Evolutionary conservation across 2,329 filamentous ascomycete species (phyloP).

Genomic region (Xylaria digitata): DNA sequence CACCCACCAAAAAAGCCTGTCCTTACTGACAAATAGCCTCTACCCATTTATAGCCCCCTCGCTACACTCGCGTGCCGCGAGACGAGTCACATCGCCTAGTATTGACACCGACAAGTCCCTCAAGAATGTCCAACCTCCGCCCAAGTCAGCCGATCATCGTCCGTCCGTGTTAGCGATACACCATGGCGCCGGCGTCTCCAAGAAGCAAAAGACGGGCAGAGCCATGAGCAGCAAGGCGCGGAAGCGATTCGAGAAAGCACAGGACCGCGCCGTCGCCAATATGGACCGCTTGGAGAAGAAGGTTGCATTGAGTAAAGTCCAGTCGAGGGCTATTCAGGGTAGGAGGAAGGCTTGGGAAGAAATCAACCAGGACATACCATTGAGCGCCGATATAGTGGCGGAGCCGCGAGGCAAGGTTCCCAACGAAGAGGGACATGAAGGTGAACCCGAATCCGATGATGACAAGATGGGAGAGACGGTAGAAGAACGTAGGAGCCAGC

Average conservation of each 20-base stretch:
- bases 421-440: constrained; percentile 26
- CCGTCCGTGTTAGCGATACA: constrained; percentile 77
- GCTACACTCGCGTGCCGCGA: constrained; percentile 78
- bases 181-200: constrained; percentile 73
- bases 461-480: constrained; percentile 43
- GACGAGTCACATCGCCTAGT: constrained; percentile 76
- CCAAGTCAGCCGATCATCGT: constrained; percentile 61
- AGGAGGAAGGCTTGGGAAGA: constrained; percentile 69
- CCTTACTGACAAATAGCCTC: constrained; percentile 9
- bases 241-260: constrained; percentile 65
- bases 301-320: constrained; percentile 65
- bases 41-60: constrained; percentile 63
- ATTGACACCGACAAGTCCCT: constrained; percentile 79
- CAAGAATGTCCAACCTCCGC: constrained; percentile 66
- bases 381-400: constrained; percentile 22
- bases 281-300: constrained; percentile 68
- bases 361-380: constrained; percentile 60
- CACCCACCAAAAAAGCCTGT: too few species aligned
- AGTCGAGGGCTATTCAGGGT: constrained; percentile 59
- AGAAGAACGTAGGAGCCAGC: constrained; percentile 15
- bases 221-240: constrained; percentile 68
- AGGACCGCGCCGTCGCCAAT: constrained; percentile 70
- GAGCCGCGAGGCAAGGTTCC: constrained; percentile 32
- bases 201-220: constrained; percentile 70
- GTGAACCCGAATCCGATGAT: constrained; percentile 42